Conservation (phyloP, 2,329 filamentous ascomycete species). For the Fusarium sp. region DNA sequence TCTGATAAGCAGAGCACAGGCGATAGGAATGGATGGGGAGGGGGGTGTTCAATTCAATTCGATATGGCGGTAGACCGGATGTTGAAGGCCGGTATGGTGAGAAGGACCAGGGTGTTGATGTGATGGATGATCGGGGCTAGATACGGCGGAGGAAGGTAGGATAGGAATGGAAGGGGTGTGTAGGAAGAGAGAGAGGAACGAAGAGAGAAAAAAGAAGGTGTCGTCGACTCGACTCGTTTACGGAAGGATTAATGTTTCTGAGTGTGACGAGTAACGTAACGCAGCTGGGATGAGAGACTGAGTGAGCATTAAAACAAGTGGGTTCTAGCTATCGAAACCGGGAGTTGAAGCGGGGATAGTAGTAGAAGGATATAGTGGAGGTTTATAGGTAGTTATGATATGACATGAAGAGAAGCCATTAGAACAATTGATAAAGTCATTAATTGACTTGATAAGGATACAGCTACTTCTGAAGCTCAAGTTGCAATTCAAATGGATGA, state of each 20-base stretch:
- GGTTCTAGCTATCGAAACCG: constrained; percentile 22
- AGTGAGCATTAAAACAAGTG: constrained; percentile 27
- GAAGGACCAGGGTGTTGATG: constrained; percentile 2
- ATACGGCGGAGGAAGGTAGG: constrained; percentile 18
- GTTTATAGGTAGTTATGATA: constrained; percentile 14
- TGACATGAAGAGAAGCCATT: constrained; percentile 10
- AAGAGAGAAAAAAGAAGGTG: constrained; percentile 22
- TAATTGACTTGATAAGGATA: background rate
- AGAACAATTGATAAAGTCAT: constrained; percentile 1
- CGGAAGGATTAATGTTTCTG: constrained; percentile 25
- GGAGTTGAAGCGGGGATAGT: constrained; percentile 33
- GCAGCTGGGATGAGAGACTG: constrained; percentile 23
- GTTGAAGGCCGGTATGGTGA: constrained; percentile 34
- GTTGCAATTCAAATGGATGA: background rate
- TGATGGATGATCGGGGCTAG: constrained; percentile 28
- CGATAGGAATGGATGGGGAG: constrained; percentile 1
- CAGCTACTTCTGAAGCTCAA: background rate
- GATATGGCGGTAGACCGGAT: constrained; percentile 38
- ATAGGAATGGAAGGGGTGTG: constrained; percentile 1
- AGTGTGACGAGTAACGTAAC: constrained; percentile 14
- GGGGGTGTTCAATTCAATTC: constrained; percentile 5
- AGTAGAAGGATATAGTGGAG: background rate
- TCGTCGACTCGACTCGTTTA: constrained; percentile 10
- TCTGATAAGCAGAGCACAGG: constrained; percentile 44
- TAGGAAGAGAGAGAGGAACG: background rate